A percentile compares a stretch with the other conserved stretches of the same genome.
Evolutionary conservation across 2,329 filamentous ascomycete genomes (phyloP).

Genomic region (Penicillium sp.): DNA sequence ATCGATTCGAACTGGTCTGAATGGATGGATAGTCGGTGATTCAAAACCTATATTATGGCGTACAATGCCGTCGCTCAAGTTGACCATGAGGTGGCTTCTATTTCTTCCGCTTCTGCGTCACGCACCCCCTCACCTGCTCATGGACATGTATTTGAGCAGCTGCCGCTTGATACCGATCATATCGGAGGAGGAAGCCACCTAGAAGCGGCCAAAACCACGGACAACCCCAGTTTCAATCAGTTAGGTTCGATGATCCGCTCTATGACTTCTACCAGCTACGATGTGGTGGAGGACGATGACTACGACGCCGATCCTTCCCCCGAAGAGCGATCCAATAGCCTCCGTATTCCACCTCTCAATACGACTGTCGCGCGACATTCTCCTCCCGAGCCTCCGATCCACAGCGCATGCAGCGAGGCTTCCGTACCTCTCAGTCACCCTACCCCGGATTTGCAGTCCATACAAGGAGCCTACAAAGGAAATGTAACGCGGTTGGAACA

Average conservation of each 20-base stretch:
- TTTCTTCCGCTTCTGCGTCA: slow-evolving; percentile 30
- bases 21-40: slow-evolving; percentile 9
- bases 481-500: slow-evolving; percentile 45
- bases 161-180: slow-evolving; percentile 27
- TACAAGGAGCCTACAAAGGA: slow-evolving; percentile 44
- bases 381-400: slow-evolving; percentile 29
- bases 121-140: slow-evolving; percentile 24
- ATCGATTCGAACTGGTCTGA: slow-evolving; percentile 11
- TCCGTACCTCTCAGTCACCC: slow-evolving; percentile 42
- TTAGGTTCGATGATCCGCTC: slow-evolving; percentile 33
- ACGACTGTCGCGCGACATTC: slow-evolving; percentile 19
- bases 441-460: slow-evolving; percentile 42
- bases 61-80: slow-evolving; percentile 39
- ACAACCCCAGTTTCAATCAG: slow-evolving; percentile 18
- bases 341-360: slow-evolving; percentile 24
- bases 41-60: slow-evolving; percentile 27
- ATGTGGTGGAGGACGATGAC: slow-evolving; percentile 42
- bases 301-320: slow-evolving; percentile 33
- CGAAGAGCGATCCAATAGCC: slow-evolving; percentile 18
- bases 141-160: slow-evolving; percentile 23
- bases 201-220: slow-evolving; percentile 22
- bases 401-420: slow-evolving; percentile 34
- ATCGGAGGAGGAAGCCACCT: slow-evolving; percentile 24
- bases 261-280: slow-evolving; percentile 35
- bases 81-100: slow-evolving; percentile 33